Evolutionary conservation across 1,284 basidiomycete species (phyloP).

Genomic region (Boletellus deceptivus): DNA sequence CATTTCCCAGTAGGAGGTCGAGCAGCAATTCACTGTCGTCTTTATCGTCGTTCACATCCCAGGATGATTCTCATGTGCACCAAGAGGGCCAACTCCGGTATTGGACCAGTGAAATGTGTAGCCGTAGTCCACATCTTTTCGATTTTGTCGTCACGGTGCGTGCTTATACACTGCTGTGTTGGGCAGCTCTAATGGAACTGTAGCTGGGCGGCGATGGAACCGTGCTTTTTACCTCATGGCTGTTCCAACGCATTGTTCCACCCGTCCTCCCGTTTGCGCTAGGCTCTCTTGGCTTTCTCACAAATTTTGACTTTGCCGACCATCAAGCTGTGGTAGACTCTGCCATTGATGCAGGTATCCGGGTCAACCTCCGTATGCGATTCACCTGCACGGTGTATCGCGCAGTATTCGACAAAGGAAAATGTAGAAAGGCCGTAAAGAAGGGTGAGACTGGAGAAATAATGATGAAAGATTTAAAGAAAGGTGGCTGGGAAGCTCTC

Average conservation of each 20-base stretch:
- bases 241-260: slow-evolving; percentile 97
- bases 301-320: slow-evolving; percentile 94
- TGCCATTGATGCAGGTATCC: slow-evolving; percentile 90
- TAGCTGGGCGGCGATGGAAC: slow-evolving; percentile 98
- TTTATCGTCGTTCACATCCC: slow-evolving; percentile 39
- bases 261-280: slow-evolving; percentile 97
- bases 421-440: slow-evolving; percentile 80
- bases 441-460: slow-evolving; percentile 92
- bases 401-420: slow-evolving; percentile 72
- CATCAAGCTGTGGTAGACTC: slow-evolving; percentile 87
- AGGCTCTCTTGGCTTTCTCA: slow-evolving; percentile 98
- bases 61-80: slow-evolving; percentile 37
- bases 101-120: slow-evolving; percentile 98
- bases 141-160: slow-evolving; percentile 97
- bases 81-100: slow-evolving; percentile 93
- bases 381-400: slow-evolving; percentile 99
- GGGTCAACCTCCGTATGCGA: slow-evolving; percentile 97
- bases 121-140: slow-evolving; percentile 86
- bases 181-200: slow-evolving; percentile 10
- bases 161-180: slow-evolving; percentile 14
- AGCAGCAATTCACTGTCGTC: slow-evolving; percentile 61
- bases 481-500: slow-evolving; percentile 91
- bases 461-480: slow-evolving; percentile 86
- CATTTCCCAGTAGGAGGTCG: slow-evolving; percentile 70
- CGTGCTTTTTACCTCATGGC: slow-evolving; percentile 98